phyloP scores from a whole-genome alignment of 768 basidiomycete species.

The Naematelia aurantialba region DNA sequence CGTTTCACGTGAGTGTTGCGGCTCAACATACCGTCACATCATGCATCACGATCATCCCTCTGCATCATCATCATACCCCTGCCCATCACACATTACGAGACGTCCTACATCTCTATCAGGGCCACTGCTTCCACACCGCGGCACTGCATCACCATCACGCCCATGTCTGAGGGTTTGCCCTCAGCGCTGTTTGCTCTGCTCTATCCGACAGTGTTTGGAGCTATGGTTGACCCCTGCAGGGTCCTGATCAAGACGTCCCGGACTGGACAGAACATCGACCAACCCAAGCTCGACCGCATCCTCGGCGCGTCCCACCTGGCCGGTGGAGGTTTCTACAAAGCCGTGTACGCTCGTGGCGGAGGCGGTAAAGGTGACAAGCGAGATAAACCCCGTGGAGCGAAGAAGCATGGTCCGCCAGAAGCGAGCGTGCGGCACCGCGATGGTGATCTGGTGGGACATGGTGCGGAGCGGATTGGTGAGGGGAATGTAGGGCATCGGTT shows the following conservation, averaged over 20 bases:
- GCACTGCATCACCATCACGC: too few species aligned
- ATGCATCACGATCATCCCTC: background rate
- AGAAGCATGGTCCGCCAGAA: slow-evolving; percentile 33
- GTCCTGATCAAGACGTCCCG: slow-evolving; percentile 66
- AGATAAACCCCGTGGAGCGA: slow-evolving; percentile 17
- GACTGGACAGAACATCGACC: slow-evolving; percentile 59
- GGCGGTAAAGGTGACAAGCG: slow-evolving; percentile 35
- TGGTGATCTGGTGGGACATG: slow-evolving; percentile 80
- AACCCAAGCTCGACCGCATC: slow-evolving; percentile 59
- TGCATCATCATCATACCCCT: too few species aligned
- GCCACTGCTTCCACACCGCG: too few species aligned
- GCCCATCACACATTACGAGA: too few species aligned
- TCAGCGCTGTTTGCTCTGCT: too few species aligned
- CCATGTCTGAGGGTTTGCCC: too few species aligned
- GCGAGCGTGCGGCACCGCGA: slow-evolving; percentile 61
- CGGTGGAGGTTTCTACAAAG: slow-evolving; percentile 47
- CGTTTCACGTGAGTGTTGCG: slow-evolving; percentile 61
- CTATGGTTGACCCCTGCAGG: too few species aligned
- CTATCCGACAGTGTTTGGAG: too few species aligned
- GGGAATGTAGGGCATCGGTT: slow-evolving; percentile 82
- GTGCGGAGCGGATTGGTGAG: slow-evolving; percentile 75
- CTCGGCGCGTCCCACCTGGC: slow-evolving; percentile 40
- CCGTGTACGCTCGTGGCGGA: slow-evolving; percentile 46
- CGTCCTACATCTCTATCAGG: too few species aligned
- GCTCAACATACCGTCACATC: background rate